phyloP scores from a whole-genome alignment of 179 eudicot species.

The Patellifolia procumbens region DNA sequence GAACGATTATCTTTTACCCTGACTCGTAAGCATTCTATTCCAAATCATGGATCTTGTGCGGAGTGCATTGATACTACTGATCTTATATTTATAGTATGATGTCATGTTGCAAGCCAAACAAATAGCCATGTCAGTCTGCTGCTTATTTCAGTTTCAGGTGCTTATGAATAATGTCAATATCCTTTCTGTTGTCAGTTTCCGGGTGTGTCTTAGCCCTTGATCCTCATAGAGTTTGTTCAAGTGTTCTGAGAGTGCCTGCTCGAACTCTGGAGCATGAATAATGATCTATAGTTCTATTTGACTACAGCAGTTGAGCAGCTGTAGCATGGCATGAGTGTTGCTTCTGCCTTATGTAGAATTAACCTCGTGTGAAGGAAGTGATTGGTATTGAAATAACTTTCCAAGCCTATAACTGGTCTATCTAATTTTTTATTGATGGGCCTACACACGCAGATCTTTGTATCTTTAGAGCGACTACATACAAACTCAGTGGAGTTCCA shows the following conservation, averaged over 20 bases:
- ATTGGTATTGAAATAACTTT: too few species aligned
- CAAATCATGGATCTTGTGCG: neutral
- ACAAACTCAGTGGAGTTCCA: too few species aligned
- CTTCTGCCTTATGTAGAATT: neutral
- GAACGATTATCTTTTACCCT: neutral
- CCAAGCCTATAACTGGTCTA: too few species aligned
- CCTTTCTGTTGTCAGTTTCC: neutral
- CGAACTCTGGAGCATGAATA: neutral
- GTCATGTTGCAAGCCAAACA: neutral
- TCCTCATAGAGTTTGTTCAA: neutral
- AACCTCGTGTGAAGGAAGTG: neutral
- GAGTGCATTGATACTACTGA: neutral
- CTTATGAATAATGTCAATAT: neutral
- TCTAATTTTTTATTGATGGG: too few species aligned
- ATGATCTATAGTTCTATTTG: neutral
- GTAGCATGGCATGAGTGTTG: neutral
- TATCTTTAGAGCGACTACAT: too few species aligned
- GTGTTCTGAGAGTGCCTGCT: neutral
- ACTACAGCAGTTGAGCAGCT: neutral
- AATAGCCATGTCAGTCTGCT: neutral
- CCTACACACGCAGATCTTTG: too few species aligned
- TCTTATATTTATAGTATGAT: neutral
- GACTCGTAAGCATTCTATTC: neutral
- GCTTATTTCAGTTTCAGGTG: too few species aligned
- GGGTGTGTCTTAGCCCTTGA: neutral